Evolutionary conservation across 148 eudicot genomes (phyloP).

Genomic region (Heliosperma pusillum): DNA sequence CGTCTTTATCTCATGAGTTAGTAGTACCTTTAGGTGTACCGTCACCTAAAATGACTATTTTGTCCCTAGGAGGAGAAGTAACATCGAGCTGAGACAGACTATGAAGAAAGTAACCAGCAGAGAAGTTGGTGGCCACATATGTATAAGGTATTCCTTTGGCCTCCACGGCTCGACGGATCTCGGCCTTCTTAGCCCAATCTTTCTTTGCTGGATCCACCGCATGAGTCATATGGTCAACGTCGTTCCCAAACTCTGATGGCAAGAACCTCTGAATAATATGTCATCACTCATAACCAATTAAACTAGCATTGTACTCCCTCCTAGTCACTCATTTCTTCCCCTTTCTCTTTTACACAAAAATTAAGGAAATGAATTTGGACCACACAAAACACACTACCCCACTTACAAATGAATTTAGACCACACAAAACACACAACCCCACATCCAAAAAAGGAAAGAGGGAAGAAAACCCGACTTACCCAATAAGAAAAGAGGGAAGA

Average conservation of each 20-base stretch:
- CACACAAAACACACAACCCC: no score
- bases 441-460: no score
- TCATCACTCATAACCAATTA: no score
- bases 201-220: constrained; percentile 47
- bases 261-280: constrained; percentile 10
- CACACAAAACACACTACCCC: no score
- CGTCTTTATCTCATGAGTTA: neutral
- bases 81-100: constrained; percentile 14
- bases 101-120: constrained; percentile 46
- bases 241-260: constrained; percentile 10
- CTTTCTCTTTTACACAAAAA: no score
- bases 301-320: no score
- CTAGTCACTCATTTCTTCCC: no score
- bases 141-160: constrained; percentile 61
- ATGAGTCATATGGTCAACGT: neutral
- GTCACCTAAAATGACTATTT: constrained; percentile 28
- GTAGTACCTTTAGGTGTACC: constrained; percentile 26
- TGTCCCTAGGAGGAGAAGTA: constrained; percentile 28
- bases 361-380: no score
- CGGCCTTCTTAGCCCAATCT: constrained; percentile 28
- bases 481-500: no score
- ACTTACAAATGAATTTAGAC: no score
- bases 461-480: no score
- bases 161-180: constrained; percentile 53
- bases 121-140: constrained; percentile 37